Evolutionary conservation across 352 stramenopile genomes (phyloP).

Genomic region (Pythium angustatum): DNA sequence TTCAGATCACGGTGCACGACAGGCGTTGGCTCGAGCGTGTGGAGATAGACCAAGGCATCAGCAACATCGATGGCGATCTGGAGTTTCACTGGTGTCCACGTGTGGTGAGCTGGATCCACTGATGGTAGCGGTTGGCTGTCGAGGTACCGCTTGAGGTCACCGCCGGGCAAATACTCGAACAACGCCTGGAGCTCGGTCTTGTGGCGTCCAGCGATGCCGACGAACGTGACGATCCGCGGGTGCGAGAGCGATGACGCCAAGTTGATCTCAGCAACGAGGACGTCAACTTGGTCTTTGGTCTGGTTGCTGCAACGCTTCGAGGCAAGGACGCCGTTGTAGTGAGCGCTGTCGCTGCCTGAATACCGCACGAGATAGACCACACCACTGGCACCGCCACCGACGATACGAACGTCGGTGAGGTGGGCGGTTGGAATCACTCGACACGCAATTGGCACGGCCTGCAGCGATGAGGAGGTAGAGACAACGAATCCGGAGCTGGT

Average conservation of each 20-base stretch:
- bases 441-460: too few species aligned
- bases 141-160: slow-evolving; percentile 1
- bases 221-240: background rate
- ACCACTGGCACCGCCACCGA: too few species aligned
- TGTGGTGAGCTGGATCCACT: background rate
- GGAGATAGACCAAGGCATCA: background rate
- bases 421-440: too few species aligned
- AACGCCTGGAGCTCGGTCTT: slow-evolving; percentile 4
- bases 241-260: background rate
- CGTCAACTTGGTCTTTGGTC: background rate
- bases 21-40: background rate
- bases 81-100: background rate
- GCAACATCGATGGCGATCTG: slow-evolving; percentile 7
- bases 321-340: background rate
- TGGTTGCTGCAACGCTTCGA: background rate
- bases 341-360: background rate
- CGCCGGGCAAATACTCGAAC: slow-evolving; percentile 3
- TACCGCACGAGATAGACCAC: slow-evolving; percentile 1
- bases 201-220: background rate
- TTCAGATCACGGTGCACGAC: slow-evolving; percentile 23
- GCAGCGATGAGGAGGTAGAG: too few species aligned
- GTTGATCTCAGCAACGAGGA: background rate
- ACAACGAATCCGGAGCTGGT: too few species aligned
- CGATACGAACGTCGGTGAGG: too few species aligned
- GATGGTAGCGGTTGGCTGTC: background rate